Evolutionary conservation across 352 stramenopile species (phyloP), one percentile per base, ranked within the genome.

Genomic region (Globisporangium paroecandrum): DNA sequence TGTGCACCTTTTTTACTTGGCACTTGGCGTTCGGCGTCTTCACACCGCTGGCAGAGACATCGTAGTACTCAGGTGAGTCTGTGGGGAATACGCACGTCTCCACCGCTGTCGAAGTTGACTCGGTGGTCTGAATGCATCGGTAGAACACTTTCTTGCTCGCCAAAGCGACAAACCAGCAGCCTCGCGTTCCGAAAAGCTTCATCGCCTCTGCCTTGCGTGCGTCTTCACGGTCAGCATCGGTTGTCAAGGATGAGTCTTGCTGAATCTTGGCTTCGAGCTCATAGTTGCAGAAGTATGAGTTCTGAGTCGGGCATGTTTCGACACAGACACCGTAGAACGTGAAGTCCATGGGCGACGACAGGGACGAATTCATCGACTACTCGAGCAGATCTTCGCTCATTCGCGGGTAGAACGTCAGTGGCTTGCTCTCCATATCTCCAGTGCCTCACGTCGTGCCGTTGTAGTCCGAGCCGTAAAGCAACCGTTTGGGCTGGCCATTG

Each of bases 261-360:
- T 75, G 65, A 25, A 95, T 77, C 27, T 74, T 64, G 8, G 76
- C 74, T 69, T 93, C 86, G 34, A 77, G 82, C 47, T 95, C 69
- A 63, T 94, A 90, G 63, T 89, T 87, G 71, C 87, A 95, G 25
- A 95, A 82, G 65, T 89, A 92, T 2, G 75, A 77, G 25, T 66
- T 71, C 15, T 64, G 60, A 6, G 32, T n/a, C 0, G 87, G 87
- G 64, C 87, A 95, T 1, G 27, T 65, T 2, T 68, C 41, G 1
- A 94, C 87, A 29, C 87, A 95, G 12, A 92, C 69, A 3, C 87
- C 87, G 58, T 89, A 94, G 62, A 93, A 95, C 0, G 76, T 78
- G 34, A 83, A 79, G 58, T 87, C 71, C 0, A 72, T 76, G n/a
- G 77, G 69, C 7, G 81, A 76, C 22, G 25, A 29, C 18, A 82